Conservation (phyloP, 2,329 filamentous ascomycete species). For the Venturia carpophila region DNA sequence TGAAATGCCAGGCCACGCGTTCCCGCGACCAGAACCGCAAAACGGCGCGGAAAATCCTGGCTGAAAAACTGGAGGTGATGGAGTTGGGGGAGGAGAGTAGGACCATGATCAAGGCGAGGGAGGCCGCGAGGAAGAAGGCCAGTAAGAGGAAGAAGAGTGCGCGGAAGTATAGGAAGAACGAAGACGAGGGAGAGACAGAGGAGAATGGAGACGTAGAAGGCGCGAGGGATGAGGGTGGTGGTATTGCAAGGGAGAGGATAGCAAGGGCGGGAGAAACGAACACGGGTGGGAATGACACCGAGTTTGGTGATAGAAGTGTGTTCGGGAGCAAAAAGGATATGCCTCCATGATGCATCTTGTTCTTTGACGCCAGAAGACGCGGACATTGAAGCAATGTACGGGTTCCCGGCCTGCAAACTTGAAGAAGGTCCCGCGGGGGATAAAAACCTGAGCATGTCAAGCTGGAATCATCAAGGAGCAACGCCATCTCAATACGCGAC, state of each 20-base stretch:
- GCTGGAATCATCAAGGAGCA: too few relatives aligned
- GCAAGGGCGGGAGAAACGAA: background rate
- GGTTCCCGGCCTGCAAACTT: background rate
- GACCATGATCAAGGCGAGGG: conserved; percentile 54
- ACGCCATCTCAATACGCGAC: too few relatives aligned
- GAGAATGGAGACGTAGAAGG: conserved; percentile 21
- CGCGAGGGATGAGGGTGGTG: background rate
- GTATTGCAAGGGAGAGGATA: background rate
- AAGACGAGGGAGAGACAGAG: conserved; percentile 28
- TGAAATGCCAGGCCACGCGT: conserved; percentile 89
- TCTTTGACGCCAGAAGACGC: background rate
- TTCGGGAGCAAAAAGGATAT: background rate
- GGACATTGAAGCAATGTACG: background rate
- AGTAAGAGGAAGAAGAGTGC: conserved; percentile 75
- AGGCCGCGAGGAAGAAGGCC: conserved; percentile 60
- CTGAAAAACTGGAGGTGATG: conserved; percentile 66
- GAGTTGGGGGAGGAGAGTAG: conserved; percentile 64
- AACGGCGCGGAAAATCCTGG: conserved; percentile 69
- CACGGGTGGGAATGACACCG: background rate
- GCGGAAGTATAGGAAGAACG: conserved; percentile 63
- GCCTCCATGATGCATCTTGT: background rate
- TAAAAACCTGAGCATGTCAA: too few relatives aligned
- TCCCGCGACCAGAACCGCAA: conserved; percentile 81
- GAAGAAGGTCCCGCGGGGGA: too few relatives aligned
- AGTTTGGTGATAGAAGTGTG: conserved; percentile 1